phyloP scores from a whole-genome alignment of 495 filamentous ascomycete genomes.

The Astrocystis sublimbata region DNA sequence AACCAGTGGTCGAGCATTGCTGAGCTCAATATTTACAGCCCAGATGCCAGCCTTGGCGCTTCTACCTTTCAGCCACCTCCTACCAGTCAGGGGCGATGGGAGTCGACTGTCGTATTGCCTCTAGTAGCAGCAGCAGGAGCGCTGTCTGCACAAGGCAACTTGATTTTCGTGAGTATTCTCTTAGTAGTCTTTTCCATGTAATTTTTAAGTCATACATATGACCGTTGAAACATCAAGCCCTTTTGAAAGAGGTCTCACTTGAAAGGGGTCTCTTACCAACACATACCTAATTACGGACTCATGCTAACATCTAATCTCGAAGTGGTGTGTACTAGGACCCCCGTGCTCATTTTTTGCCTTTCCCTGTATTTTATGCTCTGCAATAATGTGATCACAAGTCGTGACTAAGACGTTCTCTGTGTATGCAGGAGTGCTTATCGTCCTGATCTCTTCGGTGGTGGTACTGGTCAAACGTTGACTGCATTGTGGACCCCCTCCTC shows the following conservation, averaged over 20 bases:
- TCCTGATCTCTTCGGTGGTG: constrained; percentile 16
- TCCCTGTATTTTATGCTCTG: too few relatives aligned
- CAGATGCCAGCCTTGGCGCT: constrained; percentile 8
- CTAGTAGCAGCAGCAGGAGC: constrained; percentile 45
- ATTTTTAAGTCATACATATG: not conserved
- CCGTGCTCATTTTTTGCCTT: too few relatives aligned
- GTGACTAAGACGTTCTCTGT: too few relatives aligned
- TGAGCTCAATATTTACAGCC: constrained; percentile 24
- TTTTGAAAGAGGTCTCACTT: not conserved
- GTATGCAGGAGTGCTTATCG: constrained; percentile 11
- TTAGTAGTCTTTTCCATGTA: not conserved
- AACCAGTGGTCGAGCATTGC: constrained; percentile 37
- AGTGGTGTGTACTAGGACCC: too few relatives aligned
- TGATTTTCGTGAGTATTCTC: constrained; percentile 10
- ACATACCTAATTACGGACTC: not conserved
- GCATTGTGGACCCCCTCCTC: constrained; percentile 43
- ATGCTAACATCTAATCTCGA: not conserved
- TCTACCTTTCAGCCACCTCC: constrained; percentile 15
- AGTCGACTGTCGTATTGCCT: constrained; percentile 53
- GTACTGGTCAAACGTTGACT: constrained; percentile 44
- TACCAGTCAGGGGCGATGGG: constrained; percentile 46
- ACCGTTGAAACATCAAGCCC: not conserved
- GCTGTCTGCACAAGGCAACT: constrained; percentile 8
- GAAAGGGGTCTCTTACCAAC: not conserved
- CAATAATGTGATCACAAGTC: too few relatives aligned